Evolutionary conservation across 805 yeast genomes (phyloP), one percentile per base, ranked within the genome.

Genomic region (Sungouiozyma ichnusensis): DNA sequence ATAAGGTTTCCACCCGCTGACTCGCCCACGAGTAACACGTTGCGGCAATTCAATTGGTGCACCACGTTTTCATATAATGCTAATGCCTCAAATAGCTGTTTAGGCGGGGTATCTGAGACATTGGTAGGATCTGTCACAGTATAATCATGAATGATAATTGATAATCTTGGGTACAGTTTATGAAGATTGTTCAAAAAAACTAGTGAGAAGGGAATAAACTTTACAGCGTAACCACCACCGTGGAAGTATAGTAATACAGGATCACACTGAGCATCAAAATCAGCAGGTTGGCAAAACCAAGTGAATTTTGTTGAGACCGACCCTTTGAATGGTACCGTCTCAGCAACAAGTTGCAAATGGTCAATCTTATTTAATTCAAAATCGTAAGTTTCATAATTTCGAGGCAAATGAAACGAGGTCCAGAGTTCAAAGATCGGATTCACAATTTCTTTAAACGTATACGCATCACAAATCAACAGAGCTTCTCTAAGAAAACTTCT

Each of bases 181-280:
- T 44, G 33, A 5, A 56, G 14, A 19, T 48, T 47, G 3, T 38
- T 41, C 33, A 53, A 33, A 20, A 47, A 54, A 3, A 39, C 19
- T n/a, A 52, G 19, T 3, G 48, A 42, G 14, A 42, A 24, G 0
- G 55, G 48, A 1, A 48, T 33, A 33, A 52, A 34, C 36, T 47
- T 47, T 2, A 54, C 16, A 11, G 53, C 51, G 45, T 49, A 55
- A 3, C 60, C 61, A 37, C 61, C 61, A 20, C 61, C 61, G 40
- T 56, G 61, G 8, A 49, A 40, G 36, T 47, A 56, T 9, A 54
- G 18, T 17, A 55, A 17, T 16, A 50, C 40, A 0, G 47, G 49
- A 27, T 53, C 60, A 4, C 13, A 20, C n/a, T 15, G 24, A 6
- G 52, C 45, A 36, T 51, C 41, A 34, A 51, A 53, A 20, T 37